Conservation (phyloP, 176 grass and related monocot genomes). For the Poa pratensis region DNA sequence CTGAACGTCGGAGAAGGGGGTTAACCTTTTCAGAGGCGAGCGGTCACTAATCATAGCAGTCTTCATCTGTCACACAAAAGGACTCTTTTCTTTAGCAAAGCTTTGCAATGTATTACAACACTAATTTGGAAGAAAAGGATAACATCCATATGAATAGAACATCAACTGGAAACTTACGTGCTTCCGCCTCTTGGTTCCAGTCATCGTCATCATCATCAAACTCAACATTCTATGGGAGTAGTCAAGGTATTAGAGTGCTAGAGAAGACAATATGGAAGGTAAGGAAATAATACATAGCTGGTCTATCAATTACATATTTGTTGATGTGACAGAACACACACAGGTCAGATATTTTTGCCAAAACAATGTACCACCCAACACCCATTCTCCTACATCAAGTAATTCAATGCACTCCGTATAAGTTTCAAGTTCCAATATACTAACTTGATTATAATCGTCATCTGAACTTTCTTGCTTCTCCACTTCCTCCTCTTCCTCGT, state of each 20-base stretch:
- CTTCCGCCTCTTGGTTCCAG: conserved; percentile 54
- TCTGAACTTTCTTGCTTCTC: conserved; percentile 50
- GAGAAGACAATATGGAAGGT: background rate
- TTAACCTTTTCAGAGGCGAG: background rate
- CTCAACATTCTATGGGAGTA: conserved; percentile 43
- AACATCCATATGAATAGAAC: background rate
- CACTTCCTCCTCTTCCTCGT: conserved; percentile 28
- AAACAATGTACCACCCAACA: background rate
- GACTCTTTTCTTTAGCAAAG: background rate
- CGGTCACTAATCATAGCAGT: conserved; percentile 43
- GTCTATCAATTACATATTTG: conserved; percentile 9
- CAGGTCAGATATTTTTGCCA: background rate
- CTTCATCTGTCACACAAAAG: conserved; percentile 49
- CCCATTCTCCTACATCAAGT: background rate
- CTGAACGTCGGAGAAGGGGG: background rate
- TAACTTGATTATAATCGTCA: conserved; percentile 51
- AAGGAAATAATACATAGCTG: background rate
- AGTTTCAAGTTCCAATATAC: conserved; percentile 6
- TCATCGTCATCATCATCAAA: conserved; percentile 60
- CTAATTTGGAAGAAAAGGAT: background rate
- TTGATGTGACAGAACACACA: background rate
- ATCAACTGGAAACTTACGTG: conserved; percentile 49
- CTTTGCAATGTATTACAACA: background rate
- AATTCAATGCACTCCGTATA: background rate
- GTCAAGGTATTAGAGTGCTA: conserved; percentile 12